phyloP scores from a whole-genome alignment of 805 yeast genomes.

The Lachancea kluyveri region DNA sequence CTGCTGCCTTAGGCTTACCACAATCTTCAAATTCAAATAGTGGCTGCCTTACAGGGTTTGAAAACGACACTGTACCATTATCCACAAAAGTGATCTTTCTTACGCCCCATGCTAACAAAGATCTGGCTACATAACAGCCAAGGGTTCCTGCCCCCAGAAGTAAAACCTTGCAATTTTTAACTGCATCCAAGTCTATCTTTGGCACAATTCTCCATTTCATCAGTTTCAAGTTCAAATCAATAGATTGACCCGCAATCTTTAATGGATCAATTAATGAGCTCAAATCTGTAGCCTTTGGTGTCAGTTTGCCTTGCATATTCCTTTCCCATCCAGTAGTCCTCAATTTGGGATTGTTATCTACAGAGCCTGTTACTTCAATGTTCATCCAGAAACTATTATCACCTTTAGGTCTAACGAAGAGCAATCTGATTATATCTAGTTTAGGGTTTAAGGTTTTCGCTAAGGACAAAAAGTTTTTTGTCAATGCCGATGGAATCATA shows the following conservation, averaged over 20 bases:
- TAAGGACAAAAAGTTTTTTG: constrained; percentile 53
- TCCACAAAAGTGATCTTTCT: constrained; percentile 82
- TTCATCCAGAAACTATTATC: constrained; percentile 28
- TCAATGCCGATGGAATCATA: constrained; percentile 42
- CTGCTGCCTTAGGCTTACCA: constrained; percentile 68
- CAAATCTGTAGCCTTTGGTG: constrained; percentile 79
- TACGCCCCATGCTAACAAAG: constrained; percentile 92
- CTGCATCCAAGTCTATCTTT: constrained; percentile 57
- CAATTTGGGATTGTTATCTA: constrained; percentile 21
- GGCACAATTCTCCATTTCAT: constrained; percentile 98
- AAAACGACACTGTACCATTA: constrained; percentile 79
- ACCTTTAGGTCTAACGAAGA: constrained; percentile 33
- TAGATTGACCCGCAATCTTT: constrained; percentile 84
- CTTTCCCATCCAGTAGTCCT: constrained; percentile 88
- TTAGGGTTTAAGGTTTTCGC: constrained; percentile 32
- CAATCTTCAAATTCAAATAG: constrained; percentile 79
- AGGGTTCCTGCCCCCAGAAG: constrained; percentile 95
- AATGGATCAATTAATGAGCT: constrained; percentile 76
- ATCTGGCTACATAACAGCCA: constrained; percentile 86
- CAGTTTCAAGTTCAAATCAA: constrained; percentile 79
- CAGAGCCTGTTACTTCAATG: constrained; percentile 13
- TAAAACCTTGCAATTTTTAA: constrained; percentile 57
- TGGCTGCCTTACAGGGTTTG: constrained; percentile 95
- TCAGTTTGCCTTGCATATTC: constrained; percentile 61
- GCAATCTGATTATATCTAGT: constrained; percentile 31